A percentile compares a stretch with the other conserved stretches of the same genome.
phyloP scores from a whole-genome alignment of 2,329 filamentous ascomycete genomes.

The Aspergillus spinulosporus region DNA sequence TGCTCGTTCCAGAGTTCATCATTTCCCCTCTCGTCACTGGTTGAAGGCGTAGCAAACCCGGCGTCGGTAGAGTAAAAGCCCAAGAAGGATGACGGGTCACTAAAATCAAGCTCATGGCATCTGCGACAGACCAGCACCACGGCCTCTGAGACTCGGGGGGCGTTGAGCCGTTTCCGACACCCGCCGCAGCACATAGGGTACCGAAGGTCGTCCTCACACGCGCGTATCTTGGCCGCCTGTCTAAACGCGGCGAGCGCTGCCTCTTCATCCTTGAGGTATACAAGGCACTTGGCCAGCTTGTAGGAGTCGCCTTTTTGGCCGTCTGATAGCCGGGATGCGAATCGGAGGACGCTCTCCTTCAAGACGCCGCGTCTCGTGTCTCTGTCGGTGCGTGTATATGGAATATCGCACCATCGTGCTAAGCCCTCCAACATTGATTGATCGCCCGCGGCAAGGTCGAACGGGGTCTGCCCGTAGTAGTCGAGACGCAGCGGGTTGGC shows the following conservation, averaged over 20 bases:
- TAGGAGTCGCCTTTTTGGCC: not conserved
- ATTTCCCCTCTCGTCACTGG: not conserved
- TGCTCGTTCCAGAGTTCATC: not conserved
- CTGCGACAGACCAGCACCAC: constrained; percentile 5
- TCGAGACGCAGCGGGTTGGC: not conserved
- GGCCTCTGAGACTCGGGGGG: not conserved
- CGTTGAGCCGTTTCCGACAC: constrained; percentile 1
- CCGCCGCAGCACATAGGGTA: constrained; percentile 6
- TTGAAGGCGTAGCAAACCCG: not conserved
- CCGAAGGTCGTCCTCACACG: constrained; percentile 1
- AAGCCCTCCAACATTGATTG: not conserved
- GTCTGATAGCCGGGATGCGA: not conserved
- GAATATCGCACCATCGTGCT: not conserved
- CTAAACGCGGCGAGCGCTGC: not conserved
- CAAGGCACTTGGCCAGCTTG: constrained; percentile 7
- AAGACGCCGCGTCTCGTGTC: not conserved
- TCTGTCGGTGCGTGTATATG: not conserved
- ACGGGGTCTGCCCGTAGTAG: not conserved
- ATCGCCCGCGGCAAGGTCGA: not conserved
- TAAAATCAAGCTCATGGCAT: constrained; percentile 4
- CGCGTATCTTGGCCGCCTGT: not conserved
- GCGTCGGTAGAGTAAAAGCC: constrained; percentile 2
- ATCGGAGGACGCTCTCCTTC: not conserved
- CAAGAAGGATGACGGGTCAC: not conserved
- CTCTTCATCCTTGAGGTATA: not conserved